A percentile compares a stretch with the other conserved stretches of the same genome.
These are phyloP conservation scores for Letharia columbiana DNA, from an alignment of 495 filamentous ascomycete genomes.

Conservation along the genomic window DNA sequence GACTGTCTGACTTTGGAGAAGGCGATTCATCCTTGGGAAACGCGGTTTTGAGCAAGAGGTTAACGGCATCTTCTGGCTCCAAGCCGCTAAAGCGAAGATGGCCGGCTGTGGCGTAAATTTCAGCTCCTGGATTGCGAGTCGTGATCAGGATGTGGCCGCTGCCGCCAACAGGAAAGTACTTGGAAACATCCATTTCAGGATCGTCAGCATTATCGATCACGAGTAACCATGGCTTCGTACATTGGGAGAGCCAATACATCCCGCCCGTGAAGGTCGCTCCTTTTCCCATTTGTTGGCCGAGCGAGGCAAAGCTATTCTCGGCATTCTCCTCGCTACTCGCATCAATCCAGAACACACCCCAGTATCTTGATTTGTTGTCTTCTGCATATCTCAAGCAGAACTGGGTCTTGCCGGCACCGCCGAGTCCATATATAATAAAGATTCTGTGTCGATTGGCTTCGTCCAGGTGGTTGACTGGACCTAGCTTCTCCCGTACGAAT, in stretches of 20 bases:
- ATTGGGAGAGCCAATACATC: constrained; percentile 28
- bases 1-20: constrained; percentile 11
- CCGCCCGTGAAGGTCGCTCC: constrained; percentile 17
- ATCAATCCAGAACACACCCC: constrained; percentile 40
- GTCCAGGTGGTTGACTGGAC: background rate
- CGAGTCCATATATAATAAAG: constrained; percentile 31
- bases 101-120: constrained; percentile 27
- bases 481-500: constrained; percentile 17
- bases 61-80: constrained; percentile 27
- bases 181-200: constrained; percentile 27
- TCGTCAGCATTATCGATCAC: constrained; percentile 42
- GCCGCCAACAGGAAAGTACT: constrained; percentile 30
- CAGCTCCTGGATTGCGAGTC: constrained; percentile 31
- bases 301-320: constrained; percentile 25
- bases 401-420: constrained; percentile 34
- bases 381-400: constrained; percentile 20
- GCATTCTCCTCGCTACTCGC: constrained; percentile 27
- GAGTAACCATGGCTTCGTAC: constrained; percentile 33
- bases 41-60: constrained; percentile 28
- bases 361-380: constrained; percentile 27
- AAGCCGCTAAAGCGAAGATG: constrained; percentile 28
- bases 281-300: constrained; percentile 24
- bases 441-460: constrained; percentile 16
- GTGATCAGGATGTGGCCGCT: constrained; percentile 35
- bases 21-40: constrained; percentile 9